Base-by-base conservation (phyloP, 108 stramenopile genomes). In the Fragilaria crotonensis region DNA sequence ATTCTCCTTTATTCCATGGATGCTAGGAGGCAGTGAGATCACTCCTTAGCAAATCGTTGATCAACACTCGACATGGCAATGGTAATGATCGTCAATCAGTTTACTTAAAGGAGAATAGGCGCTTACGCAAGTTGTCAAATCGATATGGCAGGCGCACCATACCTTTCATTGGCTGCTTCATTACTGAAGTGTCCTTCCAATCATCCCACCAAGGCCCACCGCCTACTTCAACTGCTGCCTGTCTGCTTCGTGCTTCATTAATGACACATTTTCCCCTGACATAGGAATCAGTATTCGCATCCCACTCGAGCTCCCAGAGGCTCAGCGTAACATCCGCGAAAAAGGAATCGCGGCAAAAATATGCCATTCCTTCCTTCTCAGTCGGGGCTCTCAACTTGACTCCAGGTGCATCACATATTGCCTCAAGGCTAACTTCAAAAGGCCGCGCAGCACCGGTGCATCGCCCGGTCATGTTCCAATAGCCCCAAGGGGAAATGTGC, bases 301-400 rank as follows among this genome's bases (percentile, higher is more conserved):
- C 72, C 71, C 75, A 86, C 41, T 79, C 72, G 33, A 93, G 57
- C 50, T 75, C 70, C 85, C 85, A 93, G 20, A 93, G 70, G 2
- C 76, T 66, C 33, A 93, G 52, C 9, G 51, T 72, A 33, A 68
- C 66, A 46, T 77, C 52, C 11, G 81, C 91, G 54, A 69, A 71
- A 48, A 89, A 84, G 18, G 84, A 76, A 69, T 89, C 91, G 30
- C 86, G 63, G 45, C 87, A 89, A 57, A 89, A 89, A 45, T 77
- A 84, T 25, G 76, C 83, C 87, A 93, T 81, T 5, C 91, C 91
- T 48, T 80, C 68, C 20, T 88, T 71, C 46, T 77, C 75, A n/a
- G 86, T 87, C 0, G 91, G 91, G 25, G 91, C 91, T 28, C 91
- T 63, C 23, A 93, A 74, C 0, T 80, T 64, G 0, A 89, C 71